Base-by-base conservation (phyloP, 208 protist genomes). In the Blastocrithidia nonstop region DNA sequence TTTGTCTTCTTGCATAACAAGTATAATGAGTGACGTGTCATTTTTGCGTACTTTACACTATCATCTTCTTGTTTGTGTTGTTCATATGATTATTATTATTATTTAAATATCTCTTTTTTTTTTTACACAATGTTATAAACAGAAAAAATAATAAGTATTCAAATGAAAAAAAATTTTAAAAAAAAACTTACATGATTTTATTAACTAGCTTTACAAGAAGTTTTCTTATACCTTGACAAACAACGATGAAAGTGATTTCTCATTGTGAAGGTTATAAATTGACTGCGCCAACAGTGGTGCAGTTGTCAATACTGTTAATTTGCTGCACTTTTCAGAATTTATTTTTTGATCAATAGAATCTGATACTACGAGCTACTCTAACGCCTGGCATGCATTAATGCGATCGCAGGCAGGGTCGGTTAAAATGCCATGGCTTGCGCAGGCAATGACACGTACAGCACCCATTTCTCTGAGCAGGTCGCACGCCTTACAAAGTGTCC, bases 361-460 rank as follows among this genome's bases (percentile, higher is more conserved):
- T 0, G 90, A 91, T 15, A 96, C 83, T n/a, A 94, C 66, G 5
- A 97, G 50, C 52, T 93, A 74, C 50, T 94, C 78, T 21, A 98
- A 62, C 2, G 69, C 78, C 22, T 66, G 62, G 37, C 78, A 95
- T 21, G 70, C 50, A 31, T 88, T 90, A 36, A 98, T 83, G 40
- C 77, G 73, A 25, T 95, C 70, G 37, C 88, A 80, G 17, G 90
- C 92, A 7, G 70, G 65, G 52, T 85, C 83, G 19, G 82, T 88
- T 39, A 98, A 66, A 46, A 98, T 85, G 44, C 87, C 91, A 69
- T 98, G 96, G 22, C 87, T 97, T 4, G 87, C 80, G 33, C 82
- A 91, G 7, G 94, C 95, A 49, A 96, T 90, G 1, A 98, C 82
- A 32, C 73, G 70, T 21, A 60, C 61, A 3, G 96, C 96, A 3